A percentile compares a stretch with the other conserved stretches of the same genome.
Conservation (phyloP, 306 rosid genomes). For the Arachis hypogaea region DNA sequence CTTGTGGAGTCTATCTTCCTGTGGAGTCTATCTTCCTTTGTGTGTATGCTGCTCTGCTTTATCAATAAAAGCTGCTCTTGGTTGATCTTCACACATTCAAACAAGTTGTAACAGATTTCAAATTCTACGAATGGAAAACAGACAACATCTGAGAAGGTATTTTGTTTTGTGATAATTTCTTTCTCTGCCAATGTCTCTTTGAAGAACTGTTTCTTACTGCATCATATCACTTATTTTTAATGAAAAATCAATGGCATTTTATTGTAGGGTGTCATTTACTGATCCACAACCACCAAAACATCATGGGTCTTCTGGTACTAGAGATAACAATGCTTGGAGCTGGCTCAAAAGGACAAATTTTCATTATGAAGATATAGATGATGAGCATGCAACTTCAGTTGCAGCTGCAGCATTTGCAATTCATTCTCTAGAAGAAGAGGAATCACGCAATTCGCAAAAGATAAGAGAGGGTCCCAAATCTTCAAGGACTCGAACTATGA, state of each 20-base stretch:
- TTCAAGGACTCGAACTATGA: constrained; percentile 44
- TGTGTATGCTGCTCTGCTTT: constrained; percentile 40
- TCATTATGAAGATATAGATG: constrained; percentile 47
- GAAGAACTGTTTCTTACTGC: constrained; percentile 3
- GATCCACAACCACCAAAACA: constrained; percentile 39
- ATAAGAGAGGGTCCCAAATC: constrained; percentile 37
- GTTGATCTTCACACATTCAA: constrained; percentile 30
- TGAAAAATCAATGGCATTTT: constrained; percentile 1
- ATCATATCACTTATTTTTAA: neutral
- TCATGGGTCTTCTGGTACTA: constrained; percentile 31
- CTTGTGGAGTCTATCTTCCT: constrained; percentile 47
- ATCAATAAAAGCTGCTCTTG: constrained; percentile 2
- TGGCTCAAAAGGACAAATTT: constrained; percentile 31
- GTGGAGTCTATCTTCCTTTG: constrained; percentile 46
- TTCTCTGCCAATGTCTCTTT: neutral
- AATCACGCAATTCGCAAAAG: constrained; percentile 40
- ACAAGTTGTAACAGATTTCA: constrained; percentile 12
- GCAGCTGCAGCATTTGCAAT: constrained; percentile 70
- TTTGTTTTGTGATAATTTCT: constrained; percentile 6
- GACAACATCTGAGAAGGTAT: constrained; percentile 46
- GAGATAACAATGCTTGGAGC: constrained; percentile 38
- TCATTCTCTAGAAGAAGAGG: constrained; percentile 57
- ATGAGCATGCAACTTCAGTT: constrained; percentile 56
- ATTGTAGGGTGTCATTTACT: constrained; percentile 49
- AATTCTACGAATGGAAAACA: constrained; percentile 40